Percentiles rank a stretch among this genome's conserved stretches.
Evolutionary conservation across 768 basidiomycete genomes (phyloP).

Genomic region (Suillus lakei): DNA sequence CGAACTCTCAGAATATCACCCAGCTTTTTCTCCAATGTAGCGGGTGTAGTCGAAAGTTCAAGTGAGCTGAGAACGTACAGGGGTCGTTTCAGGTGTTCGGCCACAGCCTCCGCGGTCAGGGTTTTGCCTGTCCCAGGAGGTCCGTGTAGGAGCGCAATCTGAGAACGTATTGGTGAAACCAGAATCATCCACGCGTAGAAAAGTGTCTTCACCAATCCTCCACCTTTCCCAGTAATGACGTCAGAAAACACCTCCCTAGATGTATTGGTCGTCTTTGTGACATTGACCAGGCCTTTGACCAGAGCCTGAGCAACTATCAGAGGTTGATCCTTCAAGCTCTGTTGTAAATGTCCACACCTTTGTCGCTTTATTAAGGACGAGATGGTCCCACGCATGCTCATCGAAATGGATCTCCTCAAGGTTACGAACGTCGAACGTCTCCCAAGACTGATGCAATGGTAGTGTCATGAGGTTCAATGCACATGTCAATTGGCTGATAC

Average conservation of each 20-base stretch:
- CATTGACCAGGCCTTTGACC: constrained; percentile 30
- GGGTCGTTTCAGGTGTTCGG: constrained; percentile 57
- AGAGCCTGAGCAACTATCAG: constrained; percentile 41
- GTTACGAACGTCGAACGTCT: constrained; percentile 57
- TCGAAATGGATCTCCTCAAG: constrained; percentile 61
- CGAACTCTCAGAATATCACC: constrained; percentile 23
- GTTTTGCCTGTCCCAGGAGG: constrained; percentile 50
- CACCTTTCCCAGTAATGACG: constrained; percentile 68
- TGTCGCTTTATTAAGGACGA: constrained; percentile 57
- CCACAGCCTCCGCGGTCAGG: constrained; percentile 63
- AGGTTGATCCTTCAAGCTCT: background rate
- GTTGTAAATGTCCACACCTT: constrained; percentile 38
- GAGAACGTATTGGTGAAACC: background rate
- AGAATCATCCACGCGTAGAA: background rate
- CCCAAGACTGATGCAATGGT: constrained; percentile 44
- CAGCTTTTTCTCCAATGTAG: constrained; percentile 47
- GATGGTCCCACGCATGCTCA: constrained; percentile 58
- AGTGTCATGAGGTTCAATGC: background rate
- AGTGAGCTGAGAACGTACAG: constrained; percentile 60
- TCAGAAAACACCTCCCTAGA: constrained; percentile 38
- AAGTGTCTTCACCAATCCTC: constrained; percentile 60
- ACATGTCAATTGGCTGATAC: background rate
- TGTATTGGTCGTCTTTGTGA: constrained; percentile 26
- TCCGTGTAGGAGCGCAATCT: constrained; percentile 33
- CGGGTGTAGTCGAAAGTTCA: constrained; percentile 55